Base-by-base conservation (phyloP, 352 stramenopile genomes). In the Globisporangium cylindrosporum region DNA sequence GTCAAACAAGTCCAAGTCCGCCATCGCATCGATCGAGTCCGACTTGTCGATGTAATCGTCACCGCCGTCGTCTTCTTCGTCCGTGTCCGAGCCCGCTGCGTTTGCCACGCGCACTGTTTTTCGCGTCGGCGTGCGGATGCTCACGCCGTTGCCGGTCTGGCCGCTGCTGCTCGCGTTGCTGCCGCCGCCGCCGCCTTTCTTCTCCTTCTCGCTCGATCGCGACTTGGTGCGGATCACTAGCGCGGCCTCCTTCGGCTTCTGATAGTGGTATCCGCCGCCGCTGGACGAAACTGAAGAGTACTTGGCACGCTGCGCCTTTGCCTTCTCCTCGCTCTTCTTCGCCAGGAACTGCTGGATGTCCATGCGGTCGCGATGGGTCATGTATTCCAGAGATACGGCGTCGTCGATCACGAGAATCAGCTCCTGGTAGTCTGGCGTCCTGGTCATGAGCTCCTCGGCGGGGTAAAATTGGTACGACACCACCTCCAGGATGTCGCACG, bases 151-250 rank as follows among this genome's bases (percentile, higher is more conserved):
- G 36, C 62, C 66, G 0, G n/a, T 8, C 34, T 62, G 56, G 3
- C 56, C 56, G 4, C 56, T 84, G 68, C 81, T 87, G 54, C 82
- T 92, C 2, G 76, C 78, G 4, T 72, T 77, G 6, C 72, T 79
- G 59, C 81, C 89, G 6, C 73, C 77, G 3, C 72, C 75, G 6
- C 74, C 75, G 54, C 64, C 41, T 27, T 80, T 81, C 49, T 89
- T 80, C 43, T 86, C 73, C 34, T 73, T 75, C 32, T 82, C 83
- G 43, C 77, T 78, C 25, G 83, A 81, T n/a, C 76, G 86, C 3
- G 81, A 88, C 67, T 91, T 84, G 24, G 84, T 93, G 54, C 82
- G 87, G 62, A 93, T 95, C 32, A 94, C 84, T 15, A 94, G 70
- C 10, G 84, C 86, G 1, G 86, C 78, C 65, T 94, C 86, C 64